Evolutionary conservation across 1,284 basidiomycete species (phyloP), one percentile per base, ranked within the genome.

Genomic region (Fomitopsis palustris): DNA sequence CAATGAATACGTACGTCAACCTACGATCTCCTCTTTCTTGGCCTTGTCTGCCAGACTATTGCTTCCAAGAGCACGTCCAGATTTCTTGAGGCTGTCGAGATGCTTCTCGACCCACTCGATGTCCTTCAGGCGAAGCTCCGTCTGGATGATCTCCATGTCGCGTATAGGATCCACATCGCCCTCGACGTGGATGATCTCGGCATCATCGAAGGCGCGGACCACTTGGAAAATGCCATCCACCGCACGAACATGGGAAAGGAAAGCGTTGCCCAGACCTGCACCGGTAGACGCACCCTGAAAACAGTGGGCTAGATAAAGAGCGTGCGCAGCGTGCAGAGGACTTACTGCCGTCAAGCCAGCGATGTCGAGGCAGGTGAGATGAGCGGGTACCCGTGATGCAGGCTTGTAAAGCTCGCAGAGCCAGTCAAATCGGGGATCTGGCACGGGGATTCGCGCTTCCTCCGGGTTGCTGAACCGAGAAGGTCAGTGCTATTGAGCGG

Each of bases 141-240:
- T 97, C 65, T 90, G 90, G 73, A 99, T 99, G 72, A 98, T 98
- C 66, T 94, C 89, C 96, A 99, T 98, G 76, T 99, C 97, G 64
- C 97, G 90, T 56, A 93, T 68, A 21, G 97, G 97, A 77, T 99
- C 83, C 60, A 99, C 95, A 66, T 99, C 97, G 56, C 97, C 97
- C 77, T 99, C 97, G 68, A 99, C 97, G 77, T 99, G 97, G 67
- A 94, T 98, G 72, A 99, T 95, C 72, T 99, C 97, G 38, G 95
- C 92, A 70, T 99, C 97, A 72, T 98, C 96, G 73, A 99, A 99
- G 7, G 96, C 95, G 67, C 97, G 93, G 58, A 99, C 89, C 64
- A 98, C 90, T 76, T 99, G 97, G 84, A 99, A 99, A 74, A 99
- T 99, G 72, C 97, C 97, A 73, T 99, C 97, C 63, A 99, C 97